Evolutionary conservation across 805 yeast species (phyloP), one percentile per base, ranked within the genome.

Genomic region (Groenewaldozyma salmanticensis): DNA sequence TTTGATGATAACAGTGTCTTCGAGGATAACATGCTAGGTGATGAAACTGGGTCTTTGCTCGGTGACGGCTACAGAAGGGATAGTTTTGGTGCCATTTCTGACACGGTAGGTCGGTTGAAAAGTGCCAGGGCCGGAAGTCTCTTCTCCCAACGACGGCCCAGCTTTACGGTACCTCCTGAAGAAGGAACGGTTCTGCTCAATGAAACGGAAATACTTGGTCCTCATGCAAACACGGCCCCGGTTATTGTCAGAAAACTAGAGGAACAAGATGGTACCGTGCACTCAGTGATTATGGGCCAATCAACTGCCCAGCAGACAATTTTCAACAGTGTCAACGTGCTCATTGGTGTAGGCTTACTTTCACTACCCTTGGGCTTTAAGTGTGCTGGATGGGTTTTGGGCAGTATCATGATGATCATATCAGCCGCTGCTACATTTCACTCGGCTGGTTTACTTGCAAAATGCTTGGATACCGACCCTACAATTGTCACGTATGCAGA

Each of bases 401-500:
- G 95, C 9, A 46, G 74, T 6, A 68, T 74, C 0, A 60, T 82
- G 18, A 60, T 87, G 42, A 43, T 72, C 1, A 45, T 70, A 2
- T 77, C 88, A 56, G 92, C 92, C 1, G 37, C 65, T 9, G 62
- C 77, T 21, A 86, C 95, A 2, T 79, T 72, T 50, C 77, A 85
- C 68, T 79, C 92, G 1, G 95, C 95, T 5, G 70, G 70, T 4
- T 64, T 85, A 38, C 66, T 87, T 43, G 79, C 90, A 11, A 70
- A 72, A 44, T 78, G 94, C 49, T 71, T 86, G 71, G 86, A 80
- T 47, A 79, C 86, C 1, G 92, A 86, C 61, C 79, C 74, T 13
- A 79, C 92, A 0, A 62, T 86, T 40, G 77, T 81, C 68, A 82
- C 95, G 0, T 87, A 86, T 58, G 94, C 95, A 0, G 96, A 87